Conservation (phyloP, 164 flowering plant genomes). For the Nelumbo lutea region DNA sequence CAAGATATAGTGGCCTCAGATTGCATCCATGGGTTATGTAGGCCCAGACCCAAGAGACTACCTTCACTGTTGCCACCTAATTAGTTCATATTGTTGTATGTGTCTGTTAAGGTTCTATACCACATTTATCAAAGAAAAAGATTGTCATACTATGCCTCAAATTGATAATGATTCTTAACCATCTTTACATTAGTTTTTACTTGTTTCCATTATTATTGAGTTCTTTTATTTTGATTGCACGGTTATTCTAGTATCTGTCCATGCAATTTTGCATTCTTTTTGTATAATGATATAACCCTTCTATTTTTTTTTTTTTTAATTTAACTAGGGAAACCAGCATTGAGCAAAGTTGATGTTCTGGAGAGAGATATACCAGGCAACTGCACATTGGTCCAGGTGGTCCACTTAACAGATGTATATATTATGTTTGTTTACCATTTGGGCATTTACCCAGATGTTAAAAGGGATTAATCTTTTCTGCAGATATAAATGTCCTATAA, state of each 20-base stretch:
- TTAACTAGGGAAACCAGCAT: conserved; percentile 64
- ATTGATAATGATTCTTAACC: not conserved
- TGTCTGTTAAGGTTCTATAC: not conserved
- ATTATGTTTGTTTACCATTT: not conserved
- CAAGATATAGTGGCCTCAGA: too few relatives aligned
- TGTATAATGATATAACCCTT: not conserved
- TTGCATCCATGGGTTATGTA: too few relatives aligned
- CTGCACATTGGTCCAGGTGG: conserved; percentile 62
- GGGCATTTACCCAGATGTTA: not conserved
- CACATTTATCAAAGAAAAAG: too few relatives aligned
- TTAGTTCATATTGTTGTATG: not conserved
- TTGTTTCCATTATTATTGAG: conserved; percentile 3
- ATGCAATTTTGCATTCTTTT: not conserved
- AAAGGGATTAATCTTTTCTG: too few relatives aligned
- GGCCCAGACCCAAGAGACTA: too few relatives aligned
- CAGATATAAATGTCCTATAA: too few relatives aligned
- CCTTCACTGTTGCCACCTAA: not conserved
- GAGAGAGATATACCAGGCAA: conserved; percentile 49
- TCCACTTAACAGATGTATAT: conserved; percentile 3
- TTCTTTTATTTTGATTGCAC: not conserved
- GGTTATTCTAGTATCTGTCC: not conserved
- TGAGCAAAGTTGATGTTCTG: conserved; percentile 66
- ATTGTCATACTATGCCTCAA: not conserved
- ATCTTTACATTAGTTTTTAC: not conserved
- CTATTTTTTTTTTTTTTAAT: conserved; percentile 7